phyloP scores from a whole-genome alignment of 179 eudicot genomes.

The Pouteria campechiana region DNA sequence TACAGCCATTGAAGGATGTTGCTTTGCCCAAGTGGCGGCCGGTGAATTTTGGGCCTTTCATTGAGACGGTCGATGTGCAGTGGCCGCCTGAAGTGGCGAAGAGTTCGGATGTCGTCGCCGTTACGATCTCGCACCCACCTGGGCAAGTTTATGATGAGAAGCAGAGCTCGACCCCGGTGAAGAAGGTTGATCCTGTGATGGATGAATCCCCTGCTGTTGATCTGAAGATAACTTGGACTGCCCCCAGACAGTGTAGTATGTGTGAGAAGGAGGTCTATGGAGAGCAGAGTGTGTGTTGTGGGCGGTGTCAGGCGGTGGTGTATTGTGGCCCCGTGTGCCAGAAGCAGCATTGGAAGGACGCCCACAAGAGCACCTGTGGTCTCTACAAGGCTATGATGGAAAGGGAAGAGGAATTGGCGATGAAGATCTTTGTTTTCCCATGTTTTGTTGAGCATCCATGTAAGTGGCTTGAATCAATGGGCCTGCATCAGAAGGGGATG shows the following conservation, averaged over 20 bases:
- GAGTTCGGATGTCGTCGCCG: slow-evolving; percentile 44
- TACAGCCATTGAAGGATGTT: slow-evolving; percentile 23
- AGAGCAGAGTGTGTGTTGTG: slow-evolving; percentile 32
- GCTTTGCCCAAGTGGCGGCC: slow-evolving; percentile 25
- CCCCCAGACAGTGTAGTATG: slow-evolving; percentile 30
- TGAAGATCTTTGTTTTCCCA: slow-evolving; percentile 34
- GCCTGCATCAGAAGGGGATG: slow-evolving; percentile 43
- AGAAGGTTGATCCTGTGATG: slow-evolving; percentile 15
- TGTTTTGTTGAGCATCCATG: slow-evolving; percentile 27
- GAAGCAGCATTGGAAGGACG: slow-evolving; percentile 41
- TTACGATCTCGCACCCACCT: slow-evolving; percentile 54
- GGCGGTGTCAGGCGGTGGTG: slow-evolving; percentile 24
- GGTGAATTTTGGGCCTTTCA: slow-evolving; percentile 38
- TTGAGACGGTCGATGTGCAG: slow-evolving; percentile 66
- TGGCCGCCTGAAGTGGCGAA: slow-evolving; percentile 44
- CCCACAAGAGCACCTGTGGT: slow-evolving; percentile 34
- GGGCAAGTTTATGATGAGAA: slow-evolving; percentile 46
- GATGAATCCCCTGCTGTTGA: slow-evolving; percentile 36
- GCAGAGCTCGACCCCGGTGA: slow-evolving; percentile 30
- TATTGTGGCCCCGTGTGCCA: slow-evolving; percentile 36
- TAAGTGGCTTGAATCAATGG: slow-evolving; percentile 40
- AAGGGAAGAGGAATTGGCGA: slow-evolving; percentile 38
- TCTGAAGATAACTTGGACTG: slow-evolving; percentile 6
- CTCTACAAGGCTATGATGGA: slow-evolving; percentile 53
- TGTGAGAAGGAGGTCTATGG: slow-evolving; percentile 32